Evolutionary conservation across 306 rosid genomes (phyloP).

Genomic region (Crotalaria pallida): DNA sequence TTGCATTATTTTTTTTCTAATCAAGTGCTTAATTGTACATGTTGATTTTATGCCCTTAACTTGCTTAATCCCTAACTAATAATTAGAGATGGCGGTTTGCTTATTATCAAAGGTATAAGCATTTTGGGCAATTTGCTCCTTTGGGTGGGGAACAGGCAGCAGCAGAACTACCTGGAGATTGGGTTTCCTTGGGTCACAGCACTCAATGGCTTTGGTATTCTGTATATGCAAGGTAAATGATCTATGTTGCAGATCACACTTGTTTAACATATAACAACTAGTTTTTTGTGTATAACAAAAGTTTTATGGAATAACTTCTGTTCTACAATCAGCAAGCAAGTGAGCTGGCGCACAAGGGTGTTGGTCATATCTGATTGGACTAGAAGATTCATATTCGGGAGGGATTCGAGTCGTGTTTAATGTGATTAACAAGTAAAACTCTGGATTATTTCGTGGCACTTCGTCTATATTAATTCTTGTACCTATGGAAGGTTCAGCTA

Average conservation of each 20-base stretch:
- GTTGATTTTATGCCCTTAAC: neutral
- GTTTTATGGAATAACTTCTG: neutral
- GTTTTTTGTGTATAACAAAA: neutral
- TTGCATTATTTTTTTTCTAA: neutral
- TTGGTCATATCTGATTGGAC: slow-evolving; percentile 87
- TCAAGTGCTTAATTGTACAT: neutral
- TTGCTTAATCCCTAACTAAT: slow-evolving; percentile 9
- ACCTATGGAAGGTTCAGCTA: neutral
- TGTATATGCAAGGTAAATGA: slow-evolving; percentile 81
- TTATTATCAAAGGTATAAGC: slow-evolving; percentile 68
- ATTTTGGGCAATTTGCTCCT: slow-evolving; percentile 93
- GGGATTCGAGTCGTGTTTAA: slow-evolving; percentile 82
- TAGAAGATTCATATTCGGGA: slow-evolving; percentile 76
- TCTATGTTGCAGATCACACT: neutral
- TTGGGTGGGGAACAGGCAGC: slow-evolving; percentile 90
- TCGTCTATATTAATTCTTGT: slow-evolving; percentile 1
- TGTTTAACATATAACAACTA: neutral
- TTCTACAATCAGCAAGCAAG: slow-evolving; percentile 69
- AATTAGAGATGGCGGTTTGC: slow-evolving; percentile 7
- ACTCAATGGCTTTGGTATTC: slow-evolving; percentile 99
- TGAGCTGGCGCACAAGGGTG: slow-evolving; percentile 92
- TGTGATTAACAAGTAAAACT: neutral
- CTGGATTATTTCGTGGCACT: neutral
- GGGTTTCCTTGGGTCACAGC: slow-evolving; percentile 94
- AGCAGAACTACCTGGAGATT: slow-evolving; percentile 97